Percentiles rank a stretch among this genome's conserved stretches.
These are phyloP conservation scores for Triticum turgidum DNA, from an alignment of 176 grass and related monocot genomes.

Conservation along the genomic window DNA sequence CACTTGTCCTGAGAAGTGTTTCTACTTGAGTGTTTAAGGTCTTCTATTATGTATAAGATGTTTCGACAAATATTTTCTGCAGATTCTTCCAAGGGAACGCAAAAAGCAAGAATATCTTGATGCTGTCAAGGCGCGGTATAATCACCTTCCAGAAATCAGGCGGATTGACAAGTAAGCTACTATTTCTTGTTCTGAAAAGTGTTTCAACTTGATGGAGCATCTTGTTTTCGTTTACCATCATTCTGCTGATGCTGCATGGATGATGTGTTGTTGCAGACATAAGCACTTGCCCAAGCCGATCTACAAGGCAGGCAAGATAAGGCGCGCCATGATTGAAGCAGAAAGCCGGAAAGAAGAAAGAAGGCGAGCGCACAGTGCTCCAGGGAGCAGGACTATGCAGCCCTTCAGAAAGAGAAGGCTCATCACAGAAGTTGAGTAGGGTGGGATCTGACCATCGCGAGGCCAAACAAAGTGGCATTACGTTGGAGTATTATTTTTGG, in stretches of 20 bases:
- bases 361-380: constrained; percentile 73
- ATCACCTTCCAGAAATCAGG: constrained; percentile 82
- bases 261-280: constrained; percentile 47
- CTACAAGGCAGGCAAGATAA: constrained; percentile 68
- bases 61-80: constrained; percentile 22
- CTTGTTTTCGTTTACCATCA: neutral
- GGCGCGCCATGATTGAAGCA: constrained; percentile 74
- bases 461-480: neutral
- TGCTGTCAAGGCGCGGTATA: constrained; percentile 72
- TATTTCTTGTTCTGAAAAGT: neutral
- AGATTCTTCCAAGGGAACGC: constrained; percentile 91
- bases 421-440: constrained; percentile 77
- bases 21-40: neutral
- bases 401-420: constrained; percentile 95
- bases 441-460: neutral
- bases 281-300: constrained; percentile 89
- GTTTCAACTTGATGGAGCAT: neutral
- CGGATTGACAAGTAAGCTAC: constrained; percentile 66
- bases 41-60: neutral
- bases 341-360: constrained; percentile 64
- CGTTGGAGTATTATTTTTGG: neutral
- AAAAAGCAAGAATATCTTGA: constrained; percentile 83
- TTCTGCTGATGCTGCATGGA: neutral
- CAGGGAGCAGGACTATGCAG: constrained; percentile 57
- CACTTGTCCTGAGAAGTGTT: neutral